Percentiles rank a stretch among this genome's conserved stretches.
Evolutionary conservation across 768 basidiomycete species (phyloP).

Genomic region (Leucocoprinus birnbaumii): DNA sequence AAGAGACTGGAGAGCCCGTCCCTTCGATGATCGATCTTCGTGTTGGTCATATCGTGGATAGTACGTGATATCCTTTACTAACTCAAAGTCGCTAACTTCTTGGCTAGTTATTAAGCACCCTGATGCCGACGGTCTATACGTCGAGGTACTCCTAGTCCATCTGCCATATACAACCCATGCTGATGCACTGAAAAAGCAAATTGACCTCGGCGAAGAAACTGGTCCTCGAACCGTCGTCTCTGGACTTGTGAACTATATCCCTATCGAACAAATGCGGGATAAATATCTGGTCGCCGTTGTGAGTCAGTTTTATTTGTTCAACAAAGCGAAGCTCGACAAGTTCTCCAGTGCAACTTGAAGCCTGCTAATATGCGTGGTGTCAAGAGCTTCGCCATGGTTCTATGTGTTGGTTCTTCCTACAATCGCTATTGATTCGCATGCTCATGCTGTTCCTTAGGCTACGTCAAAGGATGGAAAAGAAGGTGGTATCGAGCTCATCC

Average conservation of each 20-base stretch:
- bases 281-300: conserved; percentile 84
- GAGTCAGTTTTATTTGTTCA: conserved; percentile 20
- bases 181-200: conserved; percentile 58
- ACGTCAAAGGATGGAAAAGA: conserved; percentile 89
- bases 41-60: conserved; percentile 89
- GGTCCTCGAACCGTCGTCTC: conserved; percentile 97
- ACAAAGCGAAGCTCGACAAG: neutral
- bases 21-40: conserved; percentile 98
- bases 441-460: conserved; percentile 48
- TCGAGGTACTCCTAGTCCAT: no score
- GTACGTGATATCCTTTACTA: conserved; percentile 40
- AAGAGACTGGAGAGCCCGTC: conserved; percentile 76
- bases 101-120: conserved; percentile 89
- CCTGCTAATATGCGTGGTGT: conserved; percentile 96
- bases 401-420: conserved; percentile 57
- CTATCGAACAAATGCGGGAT: conserved; percentile 90
- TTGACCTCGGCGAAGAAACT: conserved; percentile 92
- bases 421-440: neutral
- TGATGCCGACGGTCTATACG: conserved; percentile 95
- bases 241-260: conserved; percentile 94
- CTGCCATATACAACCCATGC: conserved; percentile 12
- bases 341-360: conserved; percentile 81
- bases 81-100: conserved; percentile 3
- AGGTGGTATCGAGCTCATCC: conserved; percentile 86
- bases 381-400: conserved; percentile 98